A percentile compares a stretch with the other conserved stretches of the same genome.
These are phyloP conservation scores for Plasmopara muralis DNA, from an alignment of 352 stramenopile species.

Conservation along the genomic window DNA sequence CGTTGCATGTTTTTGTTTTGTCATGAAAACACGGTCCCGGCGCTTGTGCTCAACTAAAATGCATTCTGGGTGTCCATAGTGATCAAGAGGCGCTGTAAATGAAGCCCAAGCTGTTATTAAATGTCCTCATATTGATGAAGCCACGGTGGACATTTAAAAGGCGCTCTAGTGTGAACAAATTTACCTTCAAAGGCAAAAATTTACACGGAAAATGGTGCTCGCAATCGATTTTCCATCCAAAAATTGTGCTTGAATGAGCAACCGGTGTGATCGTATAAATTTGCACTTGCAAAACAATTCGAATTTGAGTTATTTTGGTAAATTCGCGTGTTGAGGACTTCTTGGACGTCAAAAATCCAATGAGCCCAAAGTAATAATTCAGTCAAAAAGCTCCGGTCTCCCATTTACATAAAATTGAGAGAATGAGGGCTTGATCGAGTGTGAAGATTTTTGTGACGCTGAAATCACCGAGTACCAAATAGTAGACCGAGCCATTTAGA, in stretches of 20 bases:
- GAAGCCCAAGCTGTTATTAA: not conserved
- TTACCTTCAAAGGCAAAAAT: not conserved
- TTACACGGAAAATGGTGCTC: not conserved
- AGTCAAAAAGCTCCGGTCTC: not conserved
- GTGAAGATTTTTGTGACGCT: not conserved
- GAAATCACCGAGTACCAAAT: not conserved
- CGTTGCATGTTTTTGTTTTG: slow-evolving; percentile 2
- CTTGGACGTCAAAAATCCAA: not conserved
- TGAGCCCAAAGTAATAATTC: not conserved
- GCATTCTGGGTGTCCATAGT: slow-evolving; percentile 3
- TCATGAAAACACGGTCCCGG: slow-evolving; percentile 4
- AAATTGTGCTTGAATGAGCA: not conserved
- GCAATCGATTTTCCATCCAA: not conserved
- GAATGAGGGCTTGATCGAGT: not conserved
- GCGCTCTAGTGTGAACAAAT: not conserved
- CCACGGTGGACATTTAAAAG: not conserved
- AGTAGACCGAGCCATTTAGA: not conserved
- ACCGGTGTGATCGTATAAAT: not conserved
- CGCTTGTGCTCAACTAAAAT: slow-evolving; percentile 9
- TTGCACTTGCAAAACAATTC: not conserved
- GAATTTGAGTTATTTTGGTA: not conserved
- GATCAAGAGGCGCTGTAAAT: not conserved
- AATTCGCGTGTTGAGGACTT: not conserved
- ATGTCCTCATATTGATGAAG: not conserved
- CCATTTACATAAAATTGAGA: not conserved